A percentile compares a stretch with the other conserved stretches of the same genome.
These are phyloP conservation scores for Globisporangium radiosum DNA, from an alignment of 352 stramenopile species.

Conservation along the genomic window DNA sequence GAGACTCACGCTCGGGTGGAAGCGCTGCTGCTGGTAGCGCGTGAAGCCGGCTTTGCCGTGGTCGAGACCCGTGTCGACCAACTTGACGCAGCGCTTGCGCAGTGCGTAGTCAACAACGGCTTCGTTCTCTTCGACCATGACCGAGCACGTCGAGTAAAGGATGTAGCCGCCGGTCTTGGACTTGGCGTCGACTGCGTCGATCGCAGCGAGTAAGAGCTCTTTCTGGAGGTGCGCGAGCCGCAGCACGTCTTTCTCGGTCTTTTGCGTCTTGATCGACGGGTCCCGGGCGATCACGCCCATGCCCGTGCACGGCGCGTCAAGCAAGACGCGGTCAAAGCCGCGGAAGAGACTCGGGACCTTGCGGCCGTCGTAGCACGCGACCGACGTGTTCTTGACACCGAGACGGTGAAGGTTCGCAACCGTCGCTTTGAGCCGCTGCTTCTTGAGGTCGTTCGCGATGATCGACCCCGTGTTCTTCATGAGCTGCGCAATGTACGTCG, in stretches of 20 bases:
- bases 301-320: constrained; percentile 98
- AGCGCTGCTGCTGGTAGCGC: constrained; percentile 95
- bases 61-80: constrained; percentile 96
- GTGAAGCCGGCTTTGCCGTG: constrained; percentile 93
- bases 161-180: constrained; percentile 96
- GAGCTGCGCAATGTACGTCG: constrained; percentile 98
- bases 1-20: constrained; percentile 95
- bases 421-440: constrained; percentile 95
- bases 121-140: constrained; percentile 93
- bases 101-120: constrained; percentile 99
- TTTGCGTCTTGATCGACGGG: constrained; percentile 98
- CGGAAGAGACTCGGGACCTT: constrained; percentile 93
- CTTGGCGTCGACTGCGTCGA: constrained; percentile 96
- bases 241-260: constrained; percentile 89
- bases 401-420: constrained; percentile 98
- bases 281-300: constrained; percentile 98
- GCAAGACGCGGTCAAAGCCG: constrained; percentile 96
- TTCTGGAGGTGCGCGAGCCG: constrained; percentile 97
- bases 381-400: constrained; percentile 96
- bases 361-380: constrained; percentile 96
- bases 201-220: constrained; percentile 97
- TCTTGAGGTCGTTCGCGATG: constrained; percentile 99
- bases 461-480: constrained; percentile 99
- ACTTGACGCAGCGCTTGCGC: constrained; percentile 96
- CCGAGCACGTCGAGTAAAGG: constrained; percentile 98